A percentile compares a stretch with the other conserved stretches of the same genome.
Conservation (phyloP, 192 early-diverging fungal species). For the Entomortierella beljakovae region DNA sequence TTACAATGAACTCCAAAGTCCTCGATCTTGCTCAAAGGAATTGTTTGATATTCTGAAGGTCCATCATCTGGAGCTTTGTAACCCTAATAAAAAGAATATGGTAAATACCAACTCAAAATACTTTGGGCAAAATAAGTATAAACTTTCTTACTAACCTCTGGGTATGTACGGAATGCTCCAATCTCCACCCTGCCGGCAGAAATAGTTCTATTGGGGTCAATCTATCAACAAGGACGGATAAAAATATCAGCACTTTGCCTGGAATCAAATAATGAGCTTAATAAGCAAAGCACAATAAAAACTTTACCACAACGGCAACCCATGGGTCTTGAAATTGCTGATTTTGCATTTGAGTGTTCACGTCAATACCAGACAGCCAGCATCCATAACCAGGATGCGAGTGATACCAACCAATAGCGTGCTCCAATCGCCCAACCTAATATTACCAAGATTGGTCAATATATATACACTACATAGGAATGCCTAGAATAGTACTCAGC, state of each 20-base stretch:
- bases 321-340: conserved; percentile 96
- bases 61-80: conserved; percentile 84
- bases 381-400: conserved; percentile 99
- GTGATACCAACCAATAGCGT: conserved; percentile 98
- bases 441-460: neutral
- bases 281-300: neutral
- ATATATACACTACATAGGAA: neutral
- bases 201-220: conserved; percentile 98
- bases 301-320: conserved; percentile 88
- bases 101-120: no score
- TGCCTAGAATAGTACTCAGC: neutral
- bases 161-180: conserved; percentile 99
- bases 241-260: no score
- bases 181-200: conserved; percentile 97
- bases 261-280: no score
- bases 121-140: no score
- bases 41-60: conserved; percentile 88
- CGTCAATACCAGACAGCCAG: conserved; percentile 99
- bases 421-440: conserved; percentile 89
- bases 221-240: conserved; percentile 57
- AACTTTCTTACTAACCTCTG: conserved; percentile 66
- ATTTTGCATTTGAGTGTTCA: conserved; percentile 94
- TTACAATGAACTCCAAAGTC: conserved; percentile 97
- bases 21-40: conserved; percentile 96
- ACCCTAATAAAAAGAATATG: conserved; percentile 55